Evolutionary conservation across 768 basidiomycete species (phyloP), one percentile per base, ranked within the genome.

Genomic region (Boletus vinaceobasis): DNA sequence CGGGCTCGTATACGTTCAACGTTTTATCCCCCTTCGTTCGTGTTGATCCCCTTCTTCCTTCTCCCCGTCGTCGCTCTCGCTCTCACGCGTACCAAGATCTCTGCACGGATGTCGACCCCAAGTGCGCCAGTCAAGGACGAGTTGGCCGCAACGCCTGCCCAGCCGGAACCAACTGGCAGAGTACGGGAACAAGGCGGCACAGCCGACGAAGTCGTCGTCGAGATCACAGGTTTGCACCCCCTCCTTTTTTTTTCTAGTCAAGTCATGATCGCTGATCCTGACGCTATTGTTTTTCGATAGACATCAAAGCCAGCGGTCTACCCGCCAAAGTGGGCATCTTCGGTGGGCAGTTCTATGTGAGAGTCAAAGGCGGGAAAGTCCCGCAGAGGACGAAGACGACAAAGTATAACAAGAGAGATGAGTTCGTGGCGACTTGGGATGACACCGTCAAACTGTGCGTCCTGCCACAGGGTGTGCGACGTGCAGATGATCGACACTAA

Each of bases 261-360:
- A 39, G 5, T 3, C 19, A 39, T 19, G 19, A 19, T 15, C 14
- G 6, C 14, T 14, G 27, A 7, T 31, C 23, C 23, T 27, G 26
- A 43, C 9, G 7, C 11, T 17, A 37, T 5, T 15, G 7, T 9
- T n/a, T 4, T 14, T 8, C n/a, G 48, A 53, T 44, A 70, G 69
- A 62, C 56, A 70, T 70, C 59, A 71, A 69, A 53, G 69, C 69
- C n/a, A 72, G 67, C 32, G 71, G 69, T 36, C 60, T 70, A 7
- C 69, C 69, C 21, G 60, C 71, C 17, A 70, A 67, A 62, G 52
- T 70, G 14, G 69, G 69, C 33, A 13, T 70, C 33, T 72, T 70
- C 21, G 46, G 58, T 32, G 69, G 69, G 14, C 14, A 63, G 7
- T 70, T 69, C 52, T 70, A 69, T 17, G 53, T 70, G 45, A 54